Evolutionary conservation across 2,329 filamentous ascomycete species (phyloP).

Genomic region (Fusarium anthophilum): DNA sequence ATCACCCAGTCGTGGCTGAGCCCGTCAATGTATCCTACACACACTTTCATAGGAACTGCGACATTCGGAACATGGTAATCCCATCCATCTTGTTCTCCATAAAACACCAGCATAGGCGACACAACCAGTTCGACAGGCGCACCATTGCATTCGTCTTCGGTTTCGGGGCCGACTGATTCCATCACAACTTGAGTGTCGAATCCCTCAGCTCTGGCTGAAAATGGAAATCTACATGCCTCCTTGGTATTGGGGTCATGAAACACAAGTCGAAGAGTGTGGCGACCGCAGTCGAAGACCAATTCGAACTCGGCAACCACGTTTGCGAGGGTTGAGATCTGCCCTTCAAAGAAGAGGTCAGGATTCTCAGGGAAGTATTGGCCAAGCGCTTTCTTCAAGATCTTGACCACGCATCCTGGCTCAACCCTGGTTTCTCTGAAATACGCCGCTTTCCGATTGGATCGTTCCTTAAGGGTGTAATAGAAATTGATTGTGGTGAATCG

Average conservation of each 20-base stretch:
- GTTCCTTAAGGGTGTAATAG: background rate
- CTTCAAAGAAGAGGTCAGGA: fast-evolving
- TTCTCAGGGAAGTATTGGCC: background rate
- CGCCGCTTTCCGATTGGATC: too few species aligned
- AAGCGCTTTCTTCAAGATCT: background rate
- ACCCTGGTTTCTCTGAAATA: fast-evolving
- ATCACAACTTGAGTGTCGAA: background rate
- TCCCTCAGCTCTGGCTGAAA: background rate
- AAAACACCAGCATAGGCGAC: background rate
- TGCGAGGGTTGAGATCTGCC: fast-evolving
- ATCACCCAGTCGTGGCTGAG: fast-evolving
- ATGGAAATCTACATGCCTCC: background rate
- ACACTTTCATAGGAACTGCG: background rate
- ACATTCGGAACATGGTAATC: background rate
- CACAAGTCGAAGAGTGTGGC: fast-evolving
- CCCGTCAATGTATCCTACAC: background rate
- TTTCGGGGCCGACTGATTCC: fast-evolving
- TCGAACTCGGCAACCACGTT: fast-evolving
- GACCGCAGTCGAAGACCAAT: fast-evolving
- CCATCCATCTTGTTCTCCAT: fast-evolving
- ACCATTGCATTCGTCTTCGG: background rate
- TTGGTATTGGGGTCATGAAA: background rate
- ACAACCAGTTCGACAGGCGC: background rate
- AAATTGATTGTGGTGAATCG: background rate
- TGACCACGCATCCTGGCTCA: background rate